Evolutionary conservation across 257 asterid species (phyloP).

Genomic region (Solanum pinnatisectum): DNA sequence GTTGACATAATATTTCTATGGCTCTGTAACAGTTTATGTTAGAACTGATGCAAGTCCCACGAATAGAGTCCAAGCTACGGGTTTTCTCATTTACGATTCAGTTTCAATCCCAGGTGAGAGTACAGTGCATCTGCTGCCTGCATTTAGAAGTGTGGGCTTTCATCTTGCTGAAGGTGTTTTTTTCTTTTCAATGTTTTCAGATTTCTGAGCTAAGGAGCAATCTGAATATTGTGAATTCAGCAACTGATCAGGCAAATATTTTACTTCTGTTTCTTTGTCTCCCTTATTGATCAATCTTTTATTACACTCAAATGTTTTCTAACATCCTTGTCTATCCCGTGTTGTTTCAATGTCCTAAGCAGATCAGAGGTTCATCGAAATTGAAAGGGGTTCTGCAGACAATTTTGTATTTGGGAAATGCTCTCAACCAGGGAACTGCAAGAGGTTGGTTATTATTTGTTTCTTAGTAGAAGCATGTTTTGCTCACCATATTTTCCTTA

Average conservation of each 20-base stretch:
- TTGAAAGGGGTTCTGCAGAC: slow-evolving; percentile 77
- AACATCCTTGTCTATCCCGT: background rate
- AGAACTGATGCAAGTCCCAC: slow-evolving; percentile 83
- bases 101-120: slow-evolving; percentile 51
- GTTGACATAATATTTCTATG: background rate
- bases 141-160: background rate
- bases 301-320: background rate
- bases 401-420: slow-evolving; percentile 79
- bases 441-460: slow-evolving; percentile 38
- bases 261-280: background rate
- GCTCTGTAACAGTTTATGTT: slow-evolving; percentile 52
- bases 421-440: slow-evolving; percentile 87
- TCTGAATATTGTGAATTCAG: slow-evolving; percentile 53
- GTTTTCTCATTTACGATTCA: slow-evolving; percentile 70
- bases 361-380: slow-evolving; percentile 73
- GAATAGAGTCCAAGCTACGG: slow-evolving; percentile 68
- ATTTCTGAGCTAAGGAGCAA: slow-evolving; percentile 45
- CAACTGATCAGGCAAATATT: slow-evolving; percentile 64
- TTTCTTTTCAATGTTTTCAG: slow-evolving; percentile 20
- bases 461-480: background rate
- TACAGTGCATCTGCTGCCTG: background rate
- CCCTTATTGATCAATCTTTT: background rate
- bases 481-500: background rate
- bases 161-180: background rate
- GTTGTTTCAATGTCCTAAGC: slow-evolving; percentile 4